Evolutionary conservation across 352 stramenopile genomes (phyloP).

Genomic region (Pythium pectinolyticum): DNA sequence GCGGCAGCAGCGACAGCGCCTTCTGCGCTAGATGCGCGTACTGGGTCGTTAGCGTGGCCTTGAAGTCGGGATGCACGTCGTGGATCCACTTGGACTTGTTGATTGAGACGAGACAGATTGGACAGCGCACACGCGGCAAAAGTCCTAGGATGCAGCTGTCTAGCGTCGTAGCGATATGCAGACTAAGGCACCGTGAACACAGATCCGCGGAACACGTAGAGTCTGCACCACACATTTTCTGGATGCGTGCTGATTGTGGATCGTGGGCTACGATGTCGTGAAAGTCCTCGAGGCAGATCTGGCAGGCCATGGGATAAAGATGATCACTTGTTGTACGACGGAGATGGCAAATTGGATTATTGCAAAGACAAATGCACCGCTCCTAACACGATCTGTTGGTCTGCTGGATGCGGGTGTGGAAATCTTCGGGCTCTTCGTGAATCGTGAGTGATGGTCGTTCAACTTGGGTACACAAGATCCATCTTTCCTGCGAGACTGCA

Average conservation of each 20-base stretch:
- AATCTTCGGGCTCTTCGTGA: too few relatives aligned
- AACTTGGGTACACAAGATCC: too few relatives aligned
- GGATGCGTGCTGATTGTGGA: background rate
- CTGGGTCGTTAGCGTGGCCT: background rate
- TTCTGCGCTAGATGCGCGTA: background rate
- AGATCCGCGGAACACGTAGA: background rate
- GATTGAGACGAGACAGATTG: slow-evolving; percentile 33
- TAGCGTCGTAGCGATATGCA: background rate
- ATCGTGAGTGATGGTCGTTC: too few relatives aligned
- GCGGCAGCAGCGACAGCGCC: background rate
- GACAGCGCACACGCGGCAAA: slow-evolving; percentile 37
- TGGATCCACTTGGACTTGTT: slow-evolving; percentile 12
- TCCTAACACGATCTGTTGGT: too few relatives aligned
- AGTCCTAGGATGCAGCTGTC: slow-evolving; percentile 29
- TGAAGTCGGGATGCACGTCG: background rate
- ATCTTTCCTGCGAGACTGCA: too few relatives aligned
- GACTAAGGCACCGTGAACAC: background rate
- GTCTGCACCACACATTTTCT: background rate
- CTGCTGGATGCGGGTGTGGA: too few relatives aligned
- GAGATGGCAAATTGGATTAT: too few relatives aligned
- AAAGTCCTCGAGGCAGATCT: slow-evolving; percentile 31
- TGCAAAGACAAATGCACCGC: too few relatives aligned
- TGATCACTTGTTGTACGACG: background rate
- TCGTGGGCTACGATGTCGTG: slow-evolving; percentile 8
- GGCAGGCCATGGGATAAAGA: slow-evolving; percentile 3